Conservation (phyloP, 768 basidiomycete genomes). For the Suillus subaureus region DNA sequence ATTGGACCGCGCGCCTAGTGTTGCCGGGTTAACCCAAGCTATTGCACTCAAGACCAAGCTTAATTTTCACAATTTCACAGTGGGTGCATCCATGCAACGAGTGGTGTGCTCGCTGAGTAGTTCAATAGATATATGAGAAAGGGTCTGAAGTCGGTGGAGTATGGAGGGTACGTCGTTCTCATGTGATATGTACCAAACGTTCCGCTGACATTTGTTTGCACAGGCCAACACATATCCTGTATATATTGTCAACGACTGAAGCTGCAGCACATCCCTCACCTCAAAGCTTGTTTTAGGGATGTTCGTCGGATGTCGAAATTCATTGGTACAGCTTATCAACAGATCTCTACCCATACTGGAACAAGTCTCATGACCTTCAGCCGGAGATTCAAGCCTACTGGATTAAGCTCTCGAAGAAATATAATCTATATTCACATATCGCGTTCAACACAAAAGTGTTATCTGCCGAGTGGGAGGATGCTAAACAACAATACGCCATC, state of each 20-base stretch:
- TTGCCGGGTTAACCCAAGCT: slow-evolving; percentile 45
- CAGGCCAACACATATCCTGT: slow-evolving; percentile 33
- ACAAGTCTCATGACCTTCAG: slow-evolving; percentile 41
- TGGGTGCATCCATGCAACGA: slow-evolving; percentile 18
- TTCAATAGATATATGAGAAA: slow-evolving; percentile 49
- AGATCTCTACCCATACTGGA: slow-evolving; percentile 50
- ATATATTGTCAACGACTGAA: neutral
- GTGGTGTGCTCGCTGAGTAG: neutral
- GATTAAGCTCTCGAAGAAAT: slow-evolving; percentile 42
- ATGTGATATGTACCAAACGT: neutral
- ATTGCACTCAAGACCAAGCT: slow-evolving; percentile 44
- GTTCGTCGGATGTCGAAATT: slow-evolving; percentile 44
- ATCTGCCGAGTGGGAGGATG: slow-evolving; percentile 46
- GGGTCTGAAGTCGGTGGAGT: slow-evolving; percentile 48
- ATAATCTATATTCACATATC: slow-evolving; percentile 43
- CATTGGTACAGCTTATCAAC: slow-evolving; percentile 49
- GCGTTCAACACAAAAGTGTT: slow-evolving; percentile 46
- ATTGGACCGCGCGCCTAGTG: slow-evolving; percentile 24
- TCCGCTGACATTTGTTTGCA: neutral
- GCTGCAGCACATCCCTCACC: neutral
- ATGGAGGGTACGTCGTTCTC: slow-evolving; percentile 49
- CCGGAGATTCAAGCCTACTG: slow-evolving; percentile 47
- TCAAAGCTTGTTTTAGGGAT: slow-evolving; percentile 33
- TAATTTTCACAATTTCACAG: slow-evolving; percentile 43
- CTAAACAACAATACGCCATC: slow-evolving; percentile 39